Conservation (phyloP, 1,284 basidiomycete species). For the Cutaneotrichosporon sp. region DNA sequence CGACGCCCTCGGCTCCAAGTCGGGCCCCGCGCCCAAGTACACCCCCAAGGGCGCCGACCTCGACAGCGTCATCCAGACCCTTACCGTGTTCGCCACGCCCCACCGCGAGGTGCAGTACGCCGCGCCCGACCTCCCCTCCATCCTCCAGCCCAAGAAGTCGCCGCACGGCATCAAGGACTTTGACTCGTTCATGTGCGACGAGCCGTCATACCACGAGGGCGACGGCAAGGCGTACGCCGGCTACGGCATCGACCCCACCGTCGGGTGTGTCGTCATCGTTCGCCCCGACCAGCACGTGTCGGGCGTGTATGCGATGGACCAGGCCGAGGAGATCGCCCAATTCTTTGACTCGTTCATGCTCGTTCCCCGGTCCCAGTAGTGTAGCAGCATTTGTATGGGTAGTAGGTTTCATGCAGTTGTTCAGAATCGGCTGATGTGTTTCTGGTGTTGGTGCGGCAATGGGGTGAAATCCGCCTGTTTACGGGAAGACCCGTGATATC, state of each 20-base stretch:
- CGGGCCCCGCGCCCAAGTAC: slow-evolving; percentile 38
- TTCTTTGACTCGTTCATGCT: slow-evolving; percentile 25
- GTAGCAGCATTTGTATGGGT: neutral
- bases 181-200: slow-evolving; percentile 40
- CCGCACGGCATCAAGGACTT: slow-evolving; percentile 25
- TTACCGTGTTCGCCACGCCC: slow-evolving; percentile 26
- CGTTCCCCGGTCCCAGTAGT: slow-evolving; percentile 6
- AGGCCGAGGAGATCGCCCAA: slow-evolving; percentile 4
- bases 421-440: too few species aligned
- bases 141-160: slow-evolving; percentile 21
- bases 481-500: too few species aligned
- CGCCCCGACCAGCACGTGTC: slow-evolving; percentile 49
- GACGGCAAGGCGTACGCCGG: slow-evolving; percentile 49
- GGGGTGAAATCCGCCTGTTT: too few species aligned
- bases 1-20: slow-evolving; percentile 23
- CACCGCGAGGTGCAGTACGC: slow-evolving; percentile 24
- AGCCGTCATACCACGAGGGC: slow-evolving; percentile 41
- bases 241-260: slow-evolving; percentile 46
- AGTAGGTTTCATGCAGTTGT: neutral
- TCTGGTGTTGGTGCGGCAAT: too few species aligned
- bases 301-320: slow-evolving; percentile 21
- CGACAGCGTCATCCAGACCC: slow-evolving; percentile 29
- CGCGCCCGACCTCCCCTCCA: slow-evolving; percentile 15
- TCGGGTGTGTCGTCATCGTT: slow-evolving; percentile 45
- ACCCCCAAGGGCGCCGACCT: slow-evolving; percentile 41